A percentile compares a stretch with the other conserved stretches of the same genome.
Evolutionary conservation across 2,329 filamentous ascomycete genomes (phyloP).

Genomic region (Fusarium miscanthi): DNA sequence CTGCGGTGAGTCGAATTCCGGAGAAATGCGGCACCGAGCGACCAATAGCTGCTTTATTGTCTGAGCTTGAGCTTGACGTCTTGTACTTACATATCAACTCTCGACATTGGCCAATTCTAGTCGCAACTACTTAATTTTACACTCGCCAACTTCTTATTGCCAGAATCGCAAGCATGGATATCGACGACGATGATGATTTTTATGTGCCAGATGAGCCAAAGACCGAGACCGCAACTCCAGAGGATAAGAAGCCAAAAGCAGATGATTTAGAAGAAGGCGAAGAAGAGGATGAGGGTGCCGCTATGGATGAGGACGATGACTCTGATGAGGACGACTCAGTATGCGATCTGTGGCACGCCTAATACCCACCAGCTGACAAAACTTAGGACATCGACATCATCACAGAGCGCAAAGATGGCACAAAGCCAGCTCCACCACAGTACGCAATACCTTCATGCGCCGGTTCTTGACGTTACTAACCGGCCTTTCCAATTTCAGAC

Average conservation of each 20-base stretch:
- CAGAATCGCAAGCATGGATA: conserved; percentile 63
- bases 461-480: conserved; percentile 11
- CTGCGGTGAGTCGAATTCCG: conserved; percentile 20
- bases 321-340: conserved; percentile 62
- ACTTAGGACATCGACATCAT: conserved; percentile 74
- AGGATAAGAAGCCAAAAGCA: conserved; percentile 51
- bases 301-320: conserved; percentile 62
- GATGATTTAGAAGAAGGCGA: conserved; percentile 73
- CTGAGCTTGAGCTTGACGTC: conserved; percentile 38
- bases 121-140: background rate
- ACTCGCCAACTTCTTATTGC: background rate
- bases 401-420: conserved; percentile 73
- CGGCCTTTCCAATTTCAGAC: conserved; percentile 51
- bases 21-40: conserved; percentile 46
- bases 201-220: conserved; percentile 70
- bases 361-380: conserved; percentile 1
- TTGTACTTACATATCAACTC: conserved; percentile 2
- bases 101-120: background rate
- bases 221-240: conserved; percentile 45
- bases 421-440: conserved; percentile 68
- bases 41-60: conserved; percentile 22
- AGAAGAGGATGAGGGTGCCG: conserved; percentile 70
- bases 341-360: background rate
- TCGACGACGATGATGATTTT: conserved; percentile 76
- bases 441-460: conserved; percentile 51